Evolutionary conservation across 805 yeast species (phyloP), one percentile per base, ranked within the genome.

Genomic region (Limtongozyma cylindracea): DNA sequence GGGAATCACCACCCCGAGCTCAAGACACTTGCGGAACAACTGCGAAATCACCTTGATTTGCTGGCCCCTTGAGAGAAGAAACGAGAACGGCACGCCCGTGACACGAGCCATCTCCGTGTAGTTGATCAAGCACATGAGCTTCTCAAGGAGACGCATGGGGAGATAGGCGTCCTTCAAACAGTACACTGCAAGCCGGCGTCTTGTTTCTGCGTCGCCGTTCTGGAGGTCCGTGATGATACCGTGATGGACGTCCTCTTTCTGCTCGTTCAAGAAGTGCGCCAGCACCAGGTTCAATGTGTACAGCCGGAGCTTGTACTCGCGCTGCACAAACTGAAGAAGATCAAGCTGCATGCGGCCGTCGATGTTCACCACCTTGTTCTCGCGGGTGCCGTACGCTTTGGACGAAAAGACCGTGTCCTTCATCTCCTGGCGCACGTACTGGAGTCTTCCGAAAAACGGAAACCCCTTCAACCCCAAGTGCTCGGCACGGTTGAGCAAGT

Each of bases 91-190:
- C 8, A 88, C 96, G 31, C 99, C 99, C 0, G 98, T 88, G 13
- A 88, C 99, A 51, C 99, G 70, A 2, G 98, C 95, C 99, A 88
- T 88, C 47, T 88, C 99, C 1, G 95, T 84, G 45, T 88, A 88
- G 38, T 88, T 88, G 28, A 91, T 91, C 28, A 88, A 53, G 34
- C 95, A 80, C 98, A 88, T 91, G 24, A 88, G 56, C 36, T 84
- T 91, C 30, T 84, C 95, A 34, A 82, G 45, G 17, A 88, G 53
- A 30, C 98, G 52, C 33, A 88, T 39, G 1, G 98, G 98, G 20
- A 88, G 51, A 36, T 72, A 82, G 0, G 98, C 94, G 53, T 88
- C 99, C 36, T 88, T 88, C 35, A 88, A 52, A 56, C 99, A 88
- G 43, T 88, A 88, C 5, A 88, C 95, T 0, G 99, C 99, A 36